A percentile compares a stretch with the other conserved stretches of the same genome.
These are phyloP conservation scores for Saccharomycopsis microspora DNA, from an alignment of 805 yeast genomes.

Conservation along the genomic window DNA sequence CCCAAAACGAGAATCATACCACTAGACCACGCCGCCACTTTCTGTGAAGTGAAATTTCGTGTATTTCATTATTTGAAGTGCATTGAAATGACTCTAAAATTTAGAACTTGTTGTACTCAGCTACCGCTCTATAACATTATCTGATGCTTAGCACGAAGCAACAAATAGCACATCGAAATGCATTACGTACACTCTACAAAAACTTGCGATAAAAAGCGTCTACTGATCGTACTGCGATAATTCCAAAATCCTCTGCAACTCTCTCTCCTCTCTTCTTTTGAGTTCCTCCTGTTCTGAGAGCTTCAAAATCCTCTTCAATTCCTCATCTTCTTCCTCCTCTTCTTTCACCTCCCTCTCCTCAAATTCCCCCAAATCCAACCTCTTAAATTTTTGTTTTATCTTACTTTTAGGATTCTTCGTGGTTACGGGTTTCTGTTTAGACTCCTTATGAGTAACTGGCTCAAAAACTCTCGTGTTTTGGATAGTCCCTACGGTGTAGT, in stretches of 20 bases:
- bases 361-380: neutral
- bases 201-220: neutral
- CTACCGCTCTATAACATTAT: no score
- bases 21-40: no score
- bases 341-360: neutral
- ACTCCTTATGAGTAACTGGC: no score
- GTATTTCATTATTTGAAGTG: no score
- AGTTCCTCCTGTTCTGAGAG: slow-evolving; percentile 2
- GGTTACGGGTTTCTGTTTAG: no score
- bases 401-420: neutral
- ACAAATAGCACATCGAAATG: no score
- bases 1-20: no score
- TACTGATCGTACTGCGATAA: slow-evolving; percentile 13
- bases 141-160: no score
- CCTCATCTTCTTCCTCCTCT: neutral
- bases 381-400: neutral
- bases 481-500: neutral
- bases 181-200: neutral
- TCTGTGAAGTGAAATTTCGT: no score
- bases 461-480: neutral
- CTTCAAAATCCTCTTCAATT: slow-evolving; percentile 1
- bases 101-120: no score
- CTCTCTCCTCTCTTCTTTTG: slow-evolving; percentile 4
- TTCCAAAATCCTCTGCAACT: slow-evolving; percentile 11
- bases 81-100: no score